Percentiles rank a stretch among this genome's conserved stretches.
phyloP scores from a whole-genome alignment of 495 filamentous ascomycete genomes.

The Hyaloscypha bicolor region DNA sequence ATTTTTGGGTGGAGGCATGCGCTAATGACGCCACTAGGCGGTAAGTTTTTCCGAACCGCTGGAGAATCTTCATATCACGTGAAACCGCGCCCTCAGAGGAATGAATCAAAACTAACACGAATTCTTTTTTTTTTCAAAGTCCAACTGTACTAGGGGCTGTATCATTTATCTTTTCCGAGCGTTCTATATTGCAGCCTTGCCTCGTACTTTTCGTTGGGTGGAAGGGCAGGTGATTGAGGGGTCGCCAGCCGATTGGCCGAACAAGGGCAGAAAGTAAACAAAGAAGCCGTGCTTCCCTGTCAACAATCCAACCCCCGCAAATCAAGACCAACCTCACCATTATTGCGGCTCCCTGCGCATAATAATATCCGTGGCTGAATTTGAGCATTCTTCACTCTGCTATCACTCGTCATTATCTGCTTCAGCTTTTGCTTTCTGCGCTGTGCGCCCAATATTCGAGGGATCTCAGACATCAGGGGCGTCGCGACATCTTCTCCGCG shows the following conservation, averaged over 20 bases:
- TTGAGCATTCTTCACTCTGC: constrained; percentile 13
- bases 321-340: constrained; percentile 11
- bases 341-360: constrained; percentile 20
- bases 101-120: not conserved
- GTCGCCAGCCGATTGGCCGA: not conserved
- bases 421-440: constrained; percentile 17
- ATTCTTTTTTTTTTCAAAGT: not conserved
- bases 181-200: not conserved
- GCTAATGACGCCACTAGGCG: constrained; percentile 12
- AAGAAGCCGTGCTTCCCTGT: not conserved
- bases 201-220: not conserved
- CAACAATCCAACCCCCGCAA: constrained; percentile 16
- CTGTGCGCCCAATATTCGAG: constrained; percentile 22
- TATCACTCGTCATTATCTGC: constrained; percentile 14
- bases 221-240: not conserved
- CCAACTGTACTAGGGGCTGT: not conserved
- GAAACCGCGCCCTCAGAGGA: not conserved
- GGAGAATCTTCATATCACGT: not conserved
- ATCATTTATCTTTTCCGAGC: not conserved
- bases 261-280: constrained; percentile 13
- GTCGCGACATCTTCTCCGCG: constrained; percentile 10
- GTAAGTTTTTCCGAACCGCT: constrained; percentile 16
- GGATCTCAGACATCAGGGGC: not conserved
- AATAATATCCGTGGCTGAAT: constrained; percentile 23
- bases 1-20: constrained; percentile 36